Evolutionary conservation across 306 rosid species (phyloP).

Genomic region (Carpinus viminea): DNA sequence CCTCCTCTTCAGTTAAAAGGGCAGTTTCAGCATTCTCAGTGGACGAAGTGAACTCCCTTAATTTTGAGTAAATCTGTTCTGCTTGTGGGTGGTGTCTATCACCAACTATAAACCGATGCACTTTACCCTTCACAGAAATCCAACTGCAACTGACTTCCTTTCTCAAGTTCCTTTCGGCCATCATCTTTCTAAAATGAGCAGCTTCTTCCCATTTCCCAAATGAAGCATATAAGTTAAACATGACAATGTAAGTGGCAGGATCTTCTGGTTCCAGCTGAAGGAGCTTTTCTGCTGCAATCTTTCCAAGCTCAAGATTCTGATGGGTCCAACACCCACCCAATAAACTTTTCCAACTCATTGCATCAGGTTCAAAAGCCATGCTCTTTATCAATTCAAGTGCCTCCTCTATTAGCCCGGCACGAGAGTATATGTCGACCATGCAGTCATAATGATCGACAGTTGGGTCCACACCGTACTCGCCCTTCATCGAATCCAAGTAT

Average conservation of each 20-base stretch:
- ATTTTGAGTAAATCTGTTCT: constrained; percentile 48
- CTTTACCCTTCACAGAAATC: constrained; percentile 51
- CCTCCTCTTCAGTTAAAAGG: constrained; percentile 47
- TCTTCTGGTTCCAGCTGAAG: constrained; percentile 46
- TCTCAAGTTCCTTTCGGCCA: constrained; percentile 52
- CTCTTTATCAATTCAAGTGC: constrained; percentile 48
- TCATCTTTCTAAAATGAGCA: constrained; percentile 46
- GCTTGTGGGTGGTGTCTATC: constrained; percentile 64
- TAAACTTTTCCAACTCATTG: constrained; percentile 63
- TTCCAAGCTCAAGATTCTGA: constrained; percentile 49
- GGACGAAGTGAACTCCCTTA: constrained; percentile 38
- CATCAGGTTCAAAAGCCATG: constrained; percentile 51
- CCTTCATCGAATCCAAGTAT: constrained; percentile 53
- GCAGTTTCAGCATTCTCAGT: constrained; percentile 26
- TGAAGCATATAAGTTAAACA: constrained; percentile 55
- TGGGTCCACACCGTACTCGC: constrained; percentile 40
- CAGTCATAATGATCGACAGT: constrained; percentile 58
- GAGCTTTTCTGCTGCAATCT: constrained; percentile 49
- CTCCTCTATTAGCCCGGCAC: constrained; percentile 52
- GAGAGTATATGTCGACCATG: constrained; percentile 59
- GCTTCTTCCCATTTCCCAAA: constrained; percentile 64
- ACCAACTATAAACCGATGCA: constrained; percentile 54
- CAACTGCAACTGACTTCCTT: constrained; percentile 59
- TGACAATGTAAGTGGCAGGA: constrained; percentile 50
- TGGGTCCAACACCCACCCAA: constrained; percentile 68